phyloP scores from a whole-genome alignment of 768 basidiomycete genomes.

The Fistulinella prunicolor region DNA sequence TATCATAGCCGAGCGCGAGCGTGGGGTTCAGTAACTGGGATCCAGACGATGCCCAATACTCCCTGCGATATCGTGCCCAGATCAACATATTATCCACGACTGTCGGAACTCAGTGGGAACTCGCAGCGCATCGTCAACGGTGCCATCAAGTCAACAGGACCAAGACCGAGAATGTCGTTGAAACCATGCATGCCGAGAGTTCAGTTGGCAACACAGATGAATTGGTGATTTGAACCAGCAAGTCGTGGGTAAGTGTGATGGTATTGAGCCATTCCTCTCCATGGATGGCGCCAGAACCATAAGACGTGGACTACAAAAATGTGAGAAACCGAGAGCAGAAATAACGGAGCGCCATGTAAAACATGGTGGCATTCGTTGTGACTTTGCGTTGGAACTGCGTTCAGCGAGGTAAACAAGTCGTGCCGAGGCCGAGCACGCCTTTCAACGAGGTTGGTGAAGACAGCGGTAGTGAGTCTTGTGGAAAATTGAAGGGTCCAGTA shows the following conservation, averaged over 20 bases:
- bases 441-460: slow-evolving; percentile 13
- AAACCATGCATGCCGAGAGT: slow-evolving; percentile 28
- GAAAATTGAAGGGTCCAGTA: slow-evolving; percentile 14
- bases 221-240: slow-evolving; percentile 26
- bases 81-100: slow-evolving; percentile 35
- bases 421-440: slow-evolving; percentile 13
- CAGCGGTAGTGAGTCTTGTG: slow-evolving; percentile 11
- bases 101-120: no score
- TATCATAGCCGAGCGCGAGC: slow-evolving; percentile 30
- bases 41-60: slow-evolving; percentile 34
- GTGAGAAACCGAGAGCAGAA: not conserved
- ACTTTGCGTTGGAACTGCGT: not conserved
- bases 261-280: slow-evolving; percentile 18
- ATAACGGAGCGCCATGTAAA: slow-evolving; percentile 22
- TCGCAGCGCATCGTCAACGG: slow-evolving; percentile 6
- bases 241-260: slow-evolving; percentile 1
- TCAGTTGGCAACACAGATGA: slow-evolving; percentile 34
- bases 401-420: not conserved
- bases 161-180: slow-evolving; percentile 40
- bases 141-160: slow-evolving; percentile 37
- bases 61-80: slow-evolving; percentile 26
- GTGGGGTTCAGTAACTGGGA: slow-evolving; percentile 20
- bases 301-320: not conserved
- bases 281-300: slow-evolving; percentile 1
- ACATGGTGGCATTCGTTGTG: slow-evolving; percentile 22